Evolutionary conservation across 495 filamentous ascomycete genomes (phyloP).

Genomic region (Hyaloscypha bicolor): DNA sequence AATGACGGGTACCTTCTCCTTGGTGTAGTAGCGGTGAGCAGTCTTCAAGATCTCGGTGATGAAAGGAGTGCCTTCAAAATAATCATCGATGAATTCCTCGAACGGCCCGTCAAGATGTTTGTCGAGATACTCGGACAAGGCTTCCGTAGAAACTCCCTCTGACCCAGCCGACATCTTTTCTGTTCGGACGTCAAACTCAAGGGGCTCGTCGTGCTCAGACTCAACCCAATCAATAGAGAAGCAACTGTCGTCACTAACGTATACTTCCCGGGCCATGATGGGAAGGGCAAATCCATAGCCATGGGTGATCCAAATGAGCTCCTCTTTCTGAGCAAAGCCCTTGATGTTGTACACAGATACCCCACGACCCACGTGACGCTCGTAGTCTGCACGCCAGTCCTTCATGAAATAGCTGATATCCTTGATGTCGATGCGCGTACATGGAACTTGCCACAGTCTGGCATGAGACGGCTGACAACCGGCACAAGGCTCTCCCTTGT

Average conservation of each 20-base stretch:
- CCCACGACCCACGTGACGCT: slow-evolving; percentile 81
- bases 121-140: slow-evolving; percentile 86
- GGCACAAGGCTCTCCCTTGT: slow-evolving; percentile 90
- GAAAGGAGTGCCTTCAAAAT: slow-evolving; percentile 92
- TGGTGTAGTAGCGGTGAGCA: slow-evolving; percentile 83
- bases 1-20: slow-evolving; percentile 80
- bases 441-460: slow-evolving; percentile 91
- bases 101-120: slow-evolving; percentile 87
- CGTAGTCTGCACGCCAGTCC: slow-evolving; percentile 94
- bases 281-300: slow-evolving; percentile 88
- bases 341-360: slow-evolving; percentile 93
- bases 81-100: slow-evolving; percentile 88
- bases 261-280: slow-evolving; percentile 88
- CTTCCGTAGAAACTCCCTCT: slow-evolving; percentile 74
- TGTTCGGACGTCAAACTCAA: slow-evolving; percentile 80
- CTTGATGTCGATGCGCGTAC: slow-evolving; percentile 95
- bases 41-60: slow-evolving; percentile 93
- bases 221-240: slow-evolving; percentile 93
- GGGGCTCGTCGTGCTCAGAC: slow-evolving; percentile 65
- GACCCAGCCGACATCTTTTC: slow-evolving; percentile 82
- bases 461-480: slow-evolving; percentile 93
- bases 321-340: slow-evolving; percentile 81
- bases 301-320: slow-evolving; percentile 79
- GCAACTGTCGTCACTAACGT: slow-evolving; percentile 86
- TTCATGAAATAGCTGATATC: slow-evolving; percentile 98